Evolutionary conservation across 1,139 yeast genomes (phyloP).

Genomic region (Nakaseomyces nivariensis): DNA sequence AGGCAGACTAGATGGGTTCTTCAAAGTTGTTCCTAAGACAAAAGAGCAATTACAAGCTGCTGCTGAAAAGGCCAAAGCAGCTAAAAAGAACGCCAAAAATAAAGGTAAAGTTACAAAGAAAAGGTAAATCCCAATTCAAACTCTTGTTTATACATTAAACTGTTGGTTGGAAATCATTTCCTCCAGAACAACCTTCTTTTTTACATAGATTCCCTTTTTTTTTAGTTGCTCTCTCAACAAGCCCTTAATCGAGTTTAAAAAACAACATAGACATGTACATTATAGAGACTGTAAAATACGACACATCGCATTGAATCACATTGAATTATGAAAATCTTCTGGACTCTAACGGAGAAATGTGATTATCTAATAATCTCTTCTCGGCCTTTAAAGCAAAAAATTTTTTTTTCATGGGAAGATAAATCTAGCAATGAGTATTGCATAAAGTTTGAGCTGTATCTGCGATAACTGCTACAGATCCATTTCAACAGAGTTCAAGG

Average conservation of each 20-base stretch:
- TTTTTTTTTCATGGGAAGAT: neutral
- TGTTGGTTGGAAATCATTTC: too few species aligned
- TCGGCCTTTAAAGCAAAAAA: neutral
- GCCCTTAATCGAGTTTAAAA: neutral
- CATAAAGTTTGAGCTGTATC: neutral
- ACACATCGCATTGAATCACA: too few species aligned
- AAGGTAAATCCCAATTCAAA: constrained; percentile 2
- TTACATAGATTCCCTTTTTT: too few species aligned
- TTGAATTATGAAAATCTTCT: too few species aligned
- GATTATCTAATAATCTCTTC: neutral
- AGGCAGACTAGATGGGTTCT: constrained; percentile 87
- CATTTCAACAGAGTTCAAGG: too few species aligned
- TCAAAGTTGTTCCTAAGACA: constrained; percentile 56
- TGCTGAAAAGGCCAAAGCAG: constrained; percentile 34
- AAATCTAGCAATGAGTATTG: neutral
- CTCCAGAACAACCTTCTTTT: too few species aligned
- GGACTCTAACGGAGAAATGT: too few species aligned
- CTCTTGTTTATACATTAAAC: too few species aligned
- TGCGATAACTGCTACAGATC: too few species aligned
- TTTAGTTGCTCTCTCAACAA: neutral
- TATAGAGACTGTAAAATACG: neutral
- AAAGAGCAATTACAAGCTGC: constrained; percentile 34
- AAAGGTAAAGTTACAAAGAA: constrained; percentile 23
- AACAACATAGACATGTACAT: constrained; percentile 4
- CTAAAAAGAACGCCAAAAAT: constrained; percentile 29